Percentiles rank a stretch among this genome's conserved stretches.
Conservation (phyloP, 2,329 filamentous ascomycete genomes). For the Colletotrichum magnum region DNA sequence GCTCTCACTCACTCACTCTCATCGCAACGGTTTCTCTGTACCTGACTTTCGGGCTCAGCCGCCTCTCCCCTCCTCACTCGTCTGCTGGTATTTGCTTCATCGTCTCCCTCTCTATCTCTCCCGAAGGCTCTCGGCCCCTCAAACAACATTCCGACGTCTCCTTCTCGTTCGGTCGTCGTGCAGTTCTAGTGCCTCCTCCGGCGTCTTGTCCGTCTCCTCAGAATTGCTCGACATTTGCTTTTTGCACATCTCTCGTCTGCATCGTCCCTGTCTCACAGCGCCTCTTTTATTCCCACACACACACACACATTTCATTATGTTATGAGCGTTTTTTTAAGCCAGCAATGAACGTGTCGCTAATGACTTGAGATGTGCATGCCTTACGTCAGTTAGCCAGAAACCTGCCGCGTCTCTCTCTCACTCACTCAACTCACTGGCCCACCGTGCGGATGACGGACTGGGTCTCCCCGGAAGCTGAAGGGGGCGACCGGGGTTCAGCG, state of each 20-base stretch:
- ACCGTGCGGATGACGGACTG: slow-evolving; percentile 7
- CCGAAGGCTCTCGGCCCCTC: slow-evolving; percentile 21
- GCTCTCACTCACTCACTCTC: background rate
- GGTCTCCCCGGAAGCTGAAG: no score
- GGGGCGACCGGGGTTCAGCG: slow-evolving; percentile 25
- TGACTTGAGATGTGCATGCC: slow-evolving; percentile 31
- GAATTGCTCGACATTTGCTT: slow-evolving; percentile 30
- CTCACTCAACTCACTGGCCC: background rate
- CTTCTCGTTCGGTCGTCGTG: slow-evolving; percentile 34
- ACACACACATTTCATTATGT: no score
- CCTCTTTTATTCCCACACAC: slow-evolving; percentile 12
- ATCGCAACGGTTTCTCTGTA: slow-evolving; percentile 6
- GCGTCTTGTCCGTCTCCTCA: slow-evolving; percentile 32
- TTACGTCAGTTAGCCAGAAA: slow-evolving; percentile 30
- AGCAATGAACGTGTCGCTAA: slow-evolving; percentile 12
- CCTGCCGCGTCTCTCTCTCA: background rate
- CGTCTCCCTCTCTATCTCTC: slow-evolving; percentile 13
- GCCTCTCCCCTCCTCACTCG: background rate
- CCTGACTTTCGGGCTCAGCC: background rate
- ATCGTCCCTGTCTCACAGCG: slow-evolving; percentile 39
- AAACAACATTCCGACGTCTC: slow-evolving; percentile 25
- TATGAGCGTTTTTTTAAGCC: slow-evolving; percentile 22
- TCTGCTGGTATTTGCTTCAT: background rate
- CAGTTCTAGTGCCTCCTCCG: slow-evolving; percentile 30
- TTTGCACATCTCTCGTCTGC: slow-evolving; percentile 40